phyloP scores from a whole-genome alignment of 2,329 filamentous ascomycete genomes.

The Orbilia brochopaga region DNA sequence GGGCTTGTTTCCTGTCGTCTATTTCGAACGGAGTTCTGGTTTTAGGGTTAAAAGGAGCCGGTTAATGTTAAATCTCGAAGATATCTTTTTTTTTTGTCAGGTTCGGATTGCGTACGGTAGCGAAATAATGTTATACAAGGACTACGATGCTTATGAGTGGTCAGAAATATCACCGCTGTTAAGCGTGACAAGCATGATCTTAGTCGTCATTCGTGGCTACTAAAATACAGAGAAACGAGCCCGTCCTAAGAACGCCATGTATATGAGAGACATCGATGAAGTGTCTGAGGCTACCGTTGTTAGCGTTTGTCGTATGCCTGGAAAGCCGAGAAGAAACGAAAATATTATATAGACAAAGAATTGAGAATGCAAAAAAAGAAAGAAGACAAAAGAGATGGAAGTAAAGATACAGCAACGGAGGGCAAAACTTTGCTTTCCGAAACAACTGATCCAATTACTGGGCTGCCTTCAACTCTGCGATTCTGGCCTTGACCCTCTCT shows the following conservation, averaged over 20 bases:
- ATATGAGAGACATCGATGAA: constrained; percentile 6
- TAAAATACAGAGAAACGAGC: constrained; percentile 36
- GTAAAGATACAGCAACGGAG: constrained; percentile 17
- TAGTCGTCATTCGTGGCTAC: constrained; percentile 25
- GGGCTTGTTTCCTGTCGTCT: neutral
- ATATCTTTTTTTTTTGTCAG: too few relatives aligned
- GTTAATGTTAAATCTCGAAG: too few relatives aligned
- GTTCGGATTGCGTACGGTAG: too few relatives aligned
- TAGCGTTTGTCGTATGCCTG: neutral
- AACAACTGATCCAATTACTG: constrained; percentile 53
- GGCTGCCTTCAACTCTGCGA: constrained; percentile 72
- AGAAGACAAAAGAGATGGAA: constrained; percentile 17
- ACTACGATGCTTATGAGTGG: too few relatives aligned
- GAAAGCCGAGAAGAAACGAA: neutral
- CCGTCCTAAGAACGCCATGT: constrained; percentile 23
- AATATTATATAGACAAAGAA: constrained; percentile 16
- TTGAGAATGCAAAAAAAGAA: constrained; percentile 2
- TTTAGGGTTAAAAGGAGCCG: too few relatives aligned
- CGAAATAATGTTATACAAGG: too few relatives aligned
- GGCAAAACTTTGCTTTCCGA: neutral
- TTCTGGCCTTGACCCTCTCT: constrained; percentile 85
- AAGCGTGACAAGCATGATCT: neutral
- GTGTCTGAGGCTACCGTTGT: neutral
- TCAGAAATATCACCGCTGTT: neutral
- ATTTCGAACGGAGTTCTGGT: neutral